These are phyloP conservation scores for Hypoxylon cercidicola DNA, from an alignment of 495 filamentous ascomycete genomes.

Conservation along the genomic window DNA sequence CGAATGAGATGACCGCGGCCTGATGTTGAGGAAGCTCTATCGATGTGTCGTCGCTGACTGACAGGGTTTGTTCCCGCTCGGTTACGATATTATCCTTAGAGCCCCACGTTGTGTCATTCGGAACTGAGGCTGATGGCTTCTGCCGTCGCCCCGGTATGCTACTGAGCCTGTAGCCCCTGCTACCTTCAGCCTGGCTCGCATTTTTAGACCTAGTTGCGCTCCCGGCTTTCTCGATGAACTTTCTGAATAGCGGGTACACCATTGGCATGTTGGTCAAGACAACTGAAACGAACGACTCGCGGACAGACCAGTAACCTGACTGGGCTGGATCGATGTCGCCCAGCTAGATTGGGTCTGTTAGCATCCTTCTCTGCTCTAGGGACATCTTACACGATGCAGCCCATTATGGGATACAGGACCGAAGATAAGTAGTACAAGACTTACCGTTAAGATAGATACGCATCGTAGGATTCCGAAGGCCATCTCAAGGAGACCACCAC, in stretches of 20 bases:
- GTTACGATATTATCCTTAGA: slow-evolving; percentile 56
- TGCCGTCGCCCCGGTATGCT: slow-evolving; percentile 43
- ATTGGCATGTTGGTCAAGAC: slow-evolving; percentile 69
- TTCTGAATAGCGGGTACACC: slow-evolving; percentile 62
- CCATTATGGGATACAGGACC: not conserved
- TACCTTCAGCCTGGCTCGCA: slow-evolving; percentile 17
- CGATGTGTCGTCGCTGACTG: slow-evolving; percentile 4
- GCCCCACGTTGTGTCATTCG: slow-evolving; percentile 50
- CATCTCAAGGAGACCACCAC: slow-evolving; percentile 69
- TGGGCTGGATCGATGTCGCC: slow-evolving; percentile 60
- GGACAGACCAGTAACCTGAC: slow-evolving; percentile 70
- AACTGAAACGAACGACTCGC: slow-evolving; percentile 71
- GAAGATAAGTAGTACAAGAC: slow-evolving; percentile 31
- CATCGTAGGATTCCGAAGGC: slow-evolving; percentile 68
- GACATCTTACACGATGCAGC: not conserved
- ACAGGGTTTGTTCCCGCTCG: not conserved
- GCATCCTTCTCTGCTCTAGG: slow-evolving; percentile 7
- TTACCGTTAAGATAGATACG: slow-evolving; percentile 65
- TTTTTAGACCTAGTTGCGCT: slow-evolving; percentile 16
- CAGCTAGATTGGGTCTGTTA: slow-evolving; percentile 25
- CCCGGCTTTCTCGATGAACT: slow-evolving; percentile 46
- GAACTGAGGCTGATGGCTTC: slow-evolving; percentile 54
- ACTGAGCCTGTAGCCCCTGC: slow-evolving; percentile 37
- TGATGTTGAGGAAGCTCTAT: slow-evolving; percentile 21
- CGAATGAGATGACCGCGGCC: not conserved